Conservation (phyloP, 257 asterid genomes). For the Nicotiana obtusifolia region DNA sequence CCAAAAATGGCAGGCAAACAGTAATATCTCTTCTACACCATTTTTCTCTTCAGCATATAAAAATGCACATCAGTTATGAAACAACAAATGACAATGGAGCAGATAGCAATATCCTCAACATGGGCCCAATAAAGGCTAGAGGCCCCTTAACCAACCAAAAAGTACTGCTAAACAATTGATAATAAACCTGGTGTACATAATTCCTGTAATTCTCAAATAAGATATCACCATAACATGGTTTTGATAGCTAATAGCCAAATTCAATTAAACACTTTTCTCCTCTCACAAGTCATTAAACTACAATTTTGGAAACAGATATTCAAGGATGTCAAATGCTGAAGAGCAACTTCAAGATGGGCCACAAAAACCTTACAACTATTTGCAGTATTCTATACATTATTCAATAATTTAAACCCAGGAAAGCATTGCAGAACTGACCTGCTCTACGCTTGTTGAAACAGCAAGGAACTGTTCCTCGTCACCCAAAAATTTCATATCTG, state of each 20-base stretch:
- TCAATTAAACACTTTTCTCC: background rate
- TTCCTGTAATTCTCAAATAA: background rate
- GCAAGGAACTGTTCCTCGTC: slow-evolving; percentile 87
- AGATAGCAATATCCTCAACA: background rate
- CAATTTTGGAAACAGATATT: background rate
- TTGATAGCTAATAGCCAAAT: background rate
- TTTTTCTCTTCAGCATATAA: background rate
- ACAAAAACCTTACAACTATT: background rate
- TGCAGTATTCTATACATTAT: background rate
- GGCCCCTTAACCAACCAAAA: background rate
- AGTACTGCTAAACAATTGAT: background rate
- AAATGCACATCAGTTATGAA: background rate
- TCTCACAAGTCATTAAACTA: background rate
- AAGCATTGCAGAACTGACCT: slow-evolving; percentile 36
- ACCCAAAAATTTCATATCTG: slow-evolving; percentile 94
- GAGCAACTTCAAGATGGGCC: background rate
- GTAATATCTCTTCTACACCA: background rate
- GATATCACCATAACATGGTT: background rate
- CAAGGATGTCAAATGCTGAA: background rate
- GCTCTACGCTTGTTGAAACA: slow-evolving; percentile 92
- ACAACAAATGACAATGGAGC: background rate
- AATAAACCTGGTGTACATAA: background rate
- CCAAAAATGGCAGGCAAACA: background rate
- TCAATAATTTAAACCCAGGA: background rate
- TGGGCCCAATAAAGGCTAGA: background rate